phyloP scores from a whole-genome alignment of 1,139 yeast species.

The Saccharomycopsis hybrid region DNA sequence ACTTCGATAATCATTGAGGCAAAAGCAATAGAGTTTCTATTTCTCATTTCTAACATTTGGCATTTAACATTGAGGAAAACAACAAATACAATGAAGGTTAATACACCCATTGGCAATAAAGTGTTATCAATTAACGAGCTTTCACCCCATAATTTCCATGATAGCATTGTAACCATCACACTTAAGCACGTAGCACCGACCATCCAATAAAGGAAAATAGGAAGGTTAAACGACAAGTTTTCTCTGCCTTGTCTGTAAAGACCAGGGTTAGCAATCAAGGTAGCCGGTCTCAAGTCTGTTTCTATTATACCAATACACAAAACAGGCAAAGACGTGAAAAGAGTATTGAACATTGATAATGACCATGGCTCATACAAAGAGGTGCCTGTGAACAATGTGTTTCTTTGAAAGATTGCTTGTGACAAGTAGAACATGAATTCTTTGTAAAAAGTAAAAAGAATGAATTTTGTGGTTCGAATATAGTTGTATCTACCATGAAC shows the following conservation, averaged over 20 bases:
- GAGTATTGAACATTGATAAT: constrained; percentile 90
- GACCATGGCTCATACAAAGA: constrained; percentile 96
- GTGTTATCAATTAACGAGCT: constrained; percentile 64
- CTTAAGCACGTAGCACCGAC: constrained; percentile 69
- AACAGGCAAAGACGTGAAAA: constrained; percentile 90
- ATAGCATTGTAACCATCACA: constrained; percentile 60
- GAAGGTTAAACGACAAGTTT: constrained; percentile 68
- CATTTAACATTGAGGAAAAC: constrained; percentile 71
- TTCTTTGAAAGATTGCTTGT: constrained; percentile 81
- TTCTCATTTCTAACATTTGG: constrained; percentile 78
- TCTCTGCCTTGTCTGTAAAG: constrained; percentile 72
- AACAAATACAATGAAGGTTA: constrained; percentile 66
- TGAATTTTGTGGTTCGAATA: constrained; percentile 84
- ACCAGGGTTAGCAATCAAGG: constrained; percentile 88
- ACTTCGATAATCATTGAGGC: constrained; percentile 68
- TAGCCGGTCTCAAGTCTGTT: constrained; percentile 81
- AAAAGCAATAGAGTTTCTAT: constrained; percentile 65
- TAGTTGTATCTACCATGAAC: constrained; percentile 97
- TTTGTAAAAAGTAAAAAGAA: constrained; percentile 90
- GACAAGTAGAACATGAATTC: constrained; percentile 84
- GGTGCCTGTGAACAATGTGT: constrained; percentile 86
- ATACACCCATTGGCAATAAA: constrained; percentile 73
- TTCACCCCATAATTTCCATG: constrained; percentile 64
- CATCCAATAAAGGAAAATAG: constrained; percentile 74
- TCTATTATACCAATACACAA: constrained; percentile 94